These are phyloP conservation scores for Neofusicoccum kwambonambiense DNA, from an alignment of 2,329 filamentous ascomycete genomes.

Conservation along the genomic window DNA sequence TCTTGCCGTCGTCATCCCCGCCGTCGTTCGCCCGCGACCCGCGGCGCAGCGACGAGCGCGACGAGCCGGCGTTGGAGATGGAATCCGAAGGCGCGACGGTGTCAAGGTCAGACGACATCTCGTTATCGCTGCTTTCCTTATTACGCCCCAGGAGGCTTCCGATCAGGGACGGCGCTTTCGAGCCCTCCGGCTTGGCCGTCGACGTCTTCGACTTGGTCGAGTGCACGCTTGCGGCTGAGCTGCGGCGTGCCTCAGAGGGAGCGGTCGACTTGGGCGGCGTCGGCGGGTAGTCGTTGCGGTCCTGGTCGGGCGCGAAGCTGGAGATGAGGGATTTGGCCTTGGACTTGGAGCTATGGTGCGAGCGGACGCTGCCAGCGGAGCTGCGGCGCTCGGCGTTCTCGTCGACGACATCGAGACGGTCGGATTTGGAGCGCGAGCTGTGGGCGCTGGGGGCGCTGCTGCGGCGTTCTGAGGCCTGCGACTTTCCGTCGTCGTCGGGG, in stretches of 20 bases:
- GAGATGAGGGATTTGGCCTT: slow-evolving; percentile 36
- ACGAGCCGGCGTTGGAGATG: slow-evolving; percentile 42
- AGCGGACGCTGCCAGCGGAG: slow-evolving; percentile 33
- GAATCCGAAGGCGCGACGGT: slow-evolving; percentile 47
- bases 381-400: slow-evolving; percentile 22
- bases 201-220: slow-evolving; percentile 21
- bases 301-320: slow-evolving; percentile 36
- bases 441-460: slow-evolving; percentile 14
- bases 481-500: slow-evolving; percentile 27
- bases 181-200: background rate
- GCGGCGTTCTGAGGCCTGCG: slow-evolving; percentile 6
- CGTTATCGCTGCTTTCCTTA: slow-evolving; percentile 25
- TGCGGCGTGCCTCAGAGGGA: slow-evolving; percentile 19
- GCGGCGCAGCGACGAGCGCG: slow-evolving; percentile 22
- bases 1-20: slow-evolving; percentile 19
- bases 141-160: slow-evolving; percentile 38
- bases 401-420: background rate
- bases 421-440: slow-evolving; percentile 1
- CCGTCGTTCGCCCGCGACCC: slow-evolving; percentile 32
- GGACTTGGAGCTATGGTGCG: slow-evolving; percentile 35
- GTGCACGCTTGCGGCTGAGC: slow-evolving; percentile 32
- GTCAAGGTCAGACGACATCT: background rate
- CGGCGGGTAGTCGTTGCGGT: slow-evolving; percentile 20
- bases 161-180: slow-evolving; percentile 27
- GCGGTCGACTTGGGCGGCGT: slow-evolving; percentile 18